These are phyloP conservation scores for Iris pallida DNA, from an alignment of 116 monocot genomes.

Conservation along the genomic window DNA sequence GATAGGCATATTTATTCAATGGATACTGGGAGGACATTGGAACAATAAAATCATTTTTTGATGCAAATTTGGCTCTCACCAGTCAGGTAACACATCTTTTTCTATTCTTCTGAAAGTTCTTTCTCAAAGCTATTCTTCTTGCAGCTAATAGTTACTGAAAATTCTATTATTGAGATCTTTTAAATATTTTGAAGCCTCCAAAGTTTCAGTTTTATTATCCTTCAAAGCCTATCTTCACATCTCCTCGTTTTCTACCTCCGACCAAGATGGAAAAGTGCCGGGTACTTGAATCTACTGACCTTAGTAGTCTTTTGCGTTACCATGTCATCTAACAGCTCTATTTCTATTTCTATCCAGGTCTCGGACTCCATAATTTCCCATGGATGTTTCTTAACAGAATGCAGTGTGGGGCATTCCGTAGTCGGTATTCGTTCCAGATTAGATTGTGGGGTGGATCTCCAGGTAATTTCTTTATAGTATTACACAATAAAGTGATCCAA, in stretches of 20 bases:
- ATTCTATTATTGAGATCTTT: background rate
- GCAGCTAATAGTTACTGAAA: background rate
- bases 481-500: too few relatives aligned
- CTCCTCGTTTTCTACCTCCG: slow-evolving; percentile 67
- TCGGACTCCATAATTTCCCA: slow-evolving; percentile 71
- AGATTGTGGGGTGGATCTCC: slow-evolving; percentile 56
- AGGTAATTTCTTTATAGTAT: slow-evolving; percentile 27
- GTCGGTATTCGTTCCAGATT: slow-evolving; percentile 68
- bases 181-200: slow-evolving; percentile 30
- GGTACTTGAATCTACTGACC: slow-evolving; percentile 24
- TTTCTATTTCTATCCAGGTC: slow-evolving; percentile 33
- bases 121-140: background rate
- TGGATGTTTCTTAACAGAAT: slow-evolving; percentile 66
- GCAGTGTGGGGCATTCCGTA: slow-evolving; percentile 61
- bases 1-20: slow-evolving; percentile 66
- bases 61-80: slow-evolving; percentile 77
- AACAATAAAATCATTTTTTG: slow-evolving; percentile 69
- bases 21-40: slow-evolving; percentile 86
- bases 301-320: background rate
- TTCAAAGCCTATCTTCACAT: slow-evolving; percentile 67
- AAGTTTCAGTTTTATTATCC: slow-evolving; percentile 79
- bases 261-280: slow-evolving; percentile 55
- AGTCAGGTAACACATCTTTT: slow-evolving; percentile 41
- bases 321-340: background rate
- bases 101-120: background rate